phyloP scores from a whole-genome alignment of 306 rosid genomes.

The Hippophae rhamnoides region DNA sequence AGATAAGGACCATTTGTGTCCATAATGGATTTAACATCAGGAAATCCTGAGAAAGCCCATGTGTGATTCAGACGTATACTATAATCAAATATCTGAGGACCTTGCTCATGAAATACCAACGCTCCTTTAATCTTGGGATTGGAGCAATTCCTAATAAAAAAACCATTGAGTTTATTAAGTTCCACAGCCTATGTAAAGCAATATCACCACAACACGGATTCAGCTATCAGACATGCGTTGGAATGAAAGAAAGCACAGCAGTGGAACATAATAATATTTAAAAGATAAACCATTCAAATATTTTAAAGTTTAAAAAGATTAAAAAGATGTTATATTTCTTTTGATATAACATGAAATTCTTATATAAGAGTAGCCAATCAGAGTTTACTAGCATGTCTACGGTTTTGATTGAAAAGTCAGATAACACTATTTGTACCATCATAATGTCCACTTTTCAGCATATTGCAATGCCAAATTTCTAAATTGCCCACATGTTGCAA shows the following conservation, averaged over 20 bases:
- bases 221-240: background rate
- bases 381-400: too few relatives aligned
- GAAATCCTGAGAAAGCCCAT: conserved; percentile 99
- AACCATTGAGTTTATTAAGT: conserved; percentile 16
- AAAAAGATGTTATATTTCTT: too few relatives aligned
- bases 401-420: too few relatives aligned
- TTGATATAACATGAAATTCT: too few relatives aligned
- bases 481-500: too few relatives aligned
- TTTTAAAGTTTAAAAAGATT: too few relatives aligned
- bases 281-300: too few relatives aligned
- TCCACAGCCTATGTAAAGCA: background rate
- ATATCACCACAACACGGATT: background rate
- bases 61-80: conserved; percentile 95
- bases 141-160: conserved; percentile 62
- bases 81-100: conserved; percentile 75
- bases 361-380: too few relatives aligned
- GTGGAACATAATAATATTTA: background rate
- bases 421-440: too few relatives aligned
- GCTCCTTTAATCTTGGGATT: conserved; percentile 88
- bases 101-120: conserved; percentile 75
- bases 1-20: conserved; percentile 89
- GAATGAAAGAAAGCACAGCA: background rate
- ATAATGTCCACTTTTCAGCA: too few relatives aligned
- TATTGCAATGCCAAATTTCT: too few relatives aligned
- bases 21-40: conserved; percentile 84